Base-by-base conservation (phyloP, 2,329 filamentous ascomycete species). In the Alternaria consortialis region DNA sequence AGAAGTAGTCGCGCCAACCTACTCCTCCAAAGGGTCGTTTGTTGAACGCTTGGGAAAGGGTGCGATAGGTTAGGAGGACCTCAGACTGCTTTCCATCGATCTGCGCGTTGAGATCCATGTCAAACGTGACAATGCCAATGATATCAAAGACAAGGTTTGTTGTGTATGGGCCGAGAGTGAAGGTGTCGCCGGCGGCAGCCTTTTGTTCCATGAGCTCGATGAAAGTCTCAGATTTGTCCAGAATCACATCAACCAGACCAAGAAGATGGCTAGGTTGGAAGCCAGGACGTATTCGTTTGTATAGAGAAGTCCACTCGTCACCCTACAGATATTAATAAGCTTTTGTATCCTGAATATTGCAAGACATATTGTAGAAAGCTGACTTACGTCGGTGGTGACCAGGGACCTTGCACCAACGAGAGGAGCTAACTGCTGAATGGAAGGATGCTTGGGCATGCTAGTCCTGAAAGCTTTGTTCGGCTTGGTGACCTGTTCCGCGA, bases 201-300 rank as follows among this genome's bases (percentile, higher is more conserved):
- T 60, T 65, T 11, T 66, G 23, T 8, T 65, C 58, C 48, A 73
- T 61, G 31, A 64, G 65, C 7, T 68, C 58, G 40, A 66, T 63
- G 47, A 76, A 77, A 0, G 60, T 58, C 11, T 66, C 53, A 9
- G 60, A 55, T 42, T 77, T 73, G 13, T 78, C 72, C 0, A 78
- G 48, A 17, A 78, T 73, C 29, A 64, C 56, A 7, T 58, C 44
- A 1, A 69, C 64, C 5, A 67, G 53, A 11, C 39, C 46, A 13
- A 67, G 57, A 4, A 69, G 60, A 50, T 69, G 65, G 2, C 56
- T 47, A 2, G 64, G 65, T 34, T 60, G 56, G 25, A 69, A 67
- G 3, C 64, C 66, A 7, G 66, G 66, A 0, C 57, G 60, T 20
- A 69, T 67, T 8, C 66, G 50, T 37, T 69, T 69, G 6, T 53